Base-by-base conservation (phyloP, 441 rosid genomes). In the Croton setiger region DNA sequence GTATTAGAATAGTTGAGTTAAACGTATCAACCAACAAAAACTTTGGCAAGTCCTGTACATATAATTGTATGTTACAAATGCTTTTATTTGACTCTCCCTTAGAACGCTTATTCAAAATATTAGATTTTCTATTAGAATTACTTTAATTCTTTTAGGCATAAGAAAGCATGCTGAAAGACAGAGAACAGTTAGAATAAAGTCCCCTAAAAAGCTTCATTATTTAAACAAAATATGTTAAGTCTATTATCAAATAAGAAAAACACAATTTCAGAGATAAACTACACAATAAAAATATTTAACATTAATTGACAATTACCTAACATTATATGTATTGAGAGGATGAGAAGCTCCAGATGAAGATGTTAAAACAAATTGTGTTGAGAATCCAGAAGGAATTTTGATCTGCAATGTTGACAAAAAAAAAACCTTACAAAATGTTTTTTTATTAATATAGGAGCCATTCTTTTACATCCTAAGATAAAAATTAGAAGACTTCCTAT, bases 351-450 rank as follows among this genome's bases (percentile, higher is more conserved):
- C 97, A 81, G 83, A 85, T 43, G 86, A 85, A 78, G 88, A 80
- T 68, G 91, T 81, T 51, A 92, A 80, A 74, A 95, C 91, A 78
- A 92, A 88, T 72, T 95, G 98, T 51, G 85, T 82, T 58, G 95
- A 90, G 51, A 71, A 49, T 73, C 95, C 98, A 78, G 85, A 78
- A 49, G 98, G 98, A 78, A 95, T 87, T 86, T 86, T 90, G 60
- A 90, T 88, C 98, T 95, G 96, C 81, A 77, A 69, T 35, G 60
- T 41, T 48, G 79, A 66, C 55, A 63, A 53, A 66, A 74, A 18
- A 41, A 4, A 43, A 45, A 54, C 62, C 62, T 44, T 43, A 72
- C 11, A 53, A 11, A 55, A 21, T 43, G 10, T 7, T 23, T 48
- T 60, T 11, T 4, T 3, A 39, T 14, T 23, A 57, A 64, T 45